phyloP scores from a whole-genome alignment of 768 basidiomycete genomes.

The Porpolomopsis calyptriformis region DNA sequence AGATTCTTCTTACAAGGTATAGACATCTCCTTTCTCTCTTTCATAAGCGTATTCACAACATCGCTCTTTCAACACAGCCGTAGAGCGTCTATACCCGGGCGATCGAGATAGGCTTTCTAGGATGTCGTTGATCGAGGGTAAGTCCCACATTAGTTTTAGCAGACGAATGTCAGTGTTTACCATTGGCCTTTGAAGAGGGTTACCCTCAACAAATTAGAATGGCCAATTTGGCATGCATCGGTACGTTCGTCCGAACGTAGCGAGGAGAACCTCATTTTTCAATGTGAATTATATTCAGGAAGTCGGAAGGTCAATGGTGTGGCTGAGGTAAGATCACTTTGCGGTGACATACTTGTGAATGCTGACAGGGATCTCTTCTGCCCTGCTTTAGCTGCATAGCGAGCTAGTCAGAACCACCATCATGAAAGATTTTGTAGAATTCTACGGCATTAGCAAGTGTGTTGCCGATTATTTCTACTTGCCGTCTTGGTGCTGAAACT shows the following conservation, averaged over 20 bases:
- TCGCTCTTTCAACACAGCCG: conserved; percentile 32
- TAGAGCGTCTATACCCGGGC: conserved; percentile 83
- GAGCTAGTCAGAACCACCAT: conserved; percentile 79
- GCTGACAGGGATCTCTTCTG: too few species aligned
- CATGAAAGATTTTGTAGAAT: conserved; percentile 88
- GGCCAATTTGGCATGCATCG: conserved; percentile 88
- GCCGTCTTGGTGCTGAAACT: conserved; percentile 10
- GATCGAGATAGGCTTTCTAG: conserved; percentile 70
- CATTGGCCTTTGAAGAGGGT: conserved; percentile 47
- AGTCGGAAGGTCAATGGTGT: conserved; percentile 91
- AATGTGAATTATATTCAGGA: conserved; percentile 27
- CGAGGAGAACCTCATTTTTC: neutral
- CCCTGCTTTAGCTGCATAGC: conserved; percentile 77
- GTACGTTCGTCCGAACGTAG: conserved; percentile 23
- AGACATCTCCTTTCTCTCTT: conserved; percentile 7
- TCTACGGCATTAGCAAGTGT: conserved; percentile 74
- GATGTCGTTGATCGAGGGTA: conserved; percentile 91
- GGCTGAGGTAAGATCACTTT: conserved; percentile 50
- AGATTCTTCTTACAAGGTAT: conserved; percentile 64
- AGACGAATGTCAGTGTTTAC: neutral
- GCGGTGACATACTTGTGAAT: neutral
- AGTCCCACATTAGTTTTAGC: neutral
- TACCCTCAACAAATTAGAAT: conserved; percentile 78
- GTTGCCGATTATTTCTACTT: conserved; percentile 18
- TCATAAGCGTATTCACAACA: neutral